phyloP scores from a whole-genome alignment of 768 basidiomycete species.

The Leccinum aurantiacum region DNA sequence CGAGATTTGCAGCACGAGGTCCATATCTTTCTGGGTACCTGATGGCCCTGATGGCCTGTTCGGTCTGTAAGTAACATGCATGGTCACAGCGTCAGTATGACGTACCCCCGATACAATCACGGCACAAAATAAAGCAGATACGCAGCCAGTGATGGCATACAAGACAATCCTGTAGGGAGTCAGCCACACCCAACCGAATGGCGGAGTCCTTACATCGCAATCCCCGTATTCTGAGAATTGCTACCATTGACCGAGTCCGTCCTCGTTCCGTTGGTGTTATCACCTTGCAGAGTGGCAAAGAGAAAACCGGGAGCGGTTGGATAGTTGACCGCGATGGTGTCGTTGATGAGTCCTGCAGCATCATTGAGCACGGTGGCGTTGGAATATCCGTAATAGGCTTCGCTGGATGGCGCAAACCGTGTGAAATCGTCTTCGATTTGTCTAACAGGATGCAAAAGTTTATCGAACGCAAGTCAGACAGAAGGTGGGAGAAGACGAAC shows the following conservation, averaged over 20 bases:
- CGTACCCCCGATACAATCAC: constrained; percentile 84
- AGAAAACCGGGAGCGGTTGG: constrained; percentile 59
- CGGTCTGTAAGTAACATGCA: constrained; percentile 3
- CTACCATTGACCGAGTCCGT: constrained; percentile 11
- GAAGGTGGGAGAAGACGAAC: constrained; percentile 35
- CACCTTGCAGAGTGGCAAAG: constrained; percentile 65
- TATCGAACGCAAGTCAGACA: background rate
- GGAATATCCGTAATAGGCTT: constrained; percentile 52
- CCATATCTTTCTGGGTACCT: constrained; percentile 93
- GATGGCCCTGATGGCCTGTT: constrained; percentile 77
- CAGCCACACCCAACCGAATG: constrained; percentile 8
- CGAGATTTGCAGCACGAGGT: constrained; percentile 49
- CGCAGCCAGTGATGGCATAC: constrained; percentile 87
- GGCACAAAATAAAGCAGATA: constrained; percentile 78
- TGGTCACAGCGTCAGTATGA: constrained; percentile 8
- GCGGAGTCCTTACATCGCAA: constrained; percentile 68
- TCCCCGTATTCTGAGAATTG: constrained; percentile 45
- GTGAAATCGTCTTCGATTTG: constrained; percentile 60
- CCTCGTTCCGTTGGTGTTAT: constrained; percentile 40
- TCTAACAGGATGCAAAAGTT: constrained; percentile 26
- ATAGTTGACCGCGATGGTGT: constrained; percentile 42
- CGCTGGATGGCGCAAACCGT: constrained; percentile 54
- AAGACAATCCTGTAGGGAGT: constrained; percentile 59
- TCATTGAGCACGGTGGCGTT: constrained; percentile 64
- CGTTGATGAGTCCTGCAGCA: constrained; percentile 42